Evolutionary conservation across 306 rosid species (phyloP).

Genomic region (Comarum palustre): DNA sequence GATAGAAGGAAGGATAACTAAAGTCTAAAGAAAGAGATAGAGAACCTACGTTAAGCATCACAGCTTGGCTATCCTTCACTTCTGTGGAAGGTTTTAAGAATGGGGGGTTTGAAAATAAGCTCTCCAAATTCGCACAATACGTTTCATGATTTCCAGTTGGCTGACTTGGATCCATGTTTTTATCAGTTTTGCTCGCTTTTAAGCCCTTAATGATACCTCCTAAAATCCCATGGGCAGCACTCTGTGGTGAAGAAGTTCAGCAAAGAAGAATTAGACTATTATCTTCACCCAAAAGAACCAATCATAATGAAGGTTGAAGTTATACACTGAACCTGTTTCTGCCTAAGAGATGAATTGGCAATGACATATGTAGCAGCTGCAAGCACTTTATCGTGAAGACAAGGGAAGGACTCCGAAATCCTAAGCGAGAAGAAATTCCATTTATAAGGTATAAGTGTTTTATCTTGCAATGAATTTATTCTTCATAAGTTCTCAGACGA

Average conservation of each 20-base stretch:
- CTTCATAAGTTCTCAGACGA: not conserved
- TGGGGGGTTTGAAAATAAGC: conserved; percentile 73
- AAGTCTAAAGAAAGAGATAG: conserved; percentile 18
- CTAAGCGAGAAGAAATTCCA: conserved; percentile 33
- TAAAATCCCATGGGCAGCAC: conserved; percentile 36
- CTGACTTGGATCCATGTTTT: conserved; percentile 17
- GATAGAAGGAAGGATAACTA: conserved; percentile 20
- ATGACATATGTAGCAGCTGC: conserved; percentile 58
- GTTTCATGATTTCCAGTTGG: conserved; percentile 27
- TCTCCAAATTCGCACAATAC: conserved; percentile 43
- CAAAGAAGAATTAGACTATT: not conserved
- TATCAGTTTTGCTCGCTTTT: conserved; percentile 34
- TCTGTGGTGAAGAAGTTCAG: conserved; percentile 47
- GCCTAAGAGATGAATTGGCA: conserved; percentile 38
- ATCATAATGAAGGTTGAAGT: conserved; percentile 31
- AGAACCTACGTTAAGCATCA: conserved; percentile 64
- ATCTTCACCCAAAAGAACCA: not conserved
- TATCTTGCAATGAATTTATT: not conserved
- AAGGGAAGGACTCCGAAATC: conserved; percentile 60
- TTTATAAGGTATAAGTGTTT: not conserved
- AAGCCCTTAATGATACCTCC: conserved; percentile 43
- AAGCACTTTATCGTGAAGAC: conserved; percentile 74
- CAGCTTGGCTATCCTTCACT: conserved; percentile 33
- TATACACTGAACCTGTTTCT: conserved; percentile 49
- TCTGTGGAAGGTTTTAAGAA: conserved; percentile 61